Conservation (phyloP, 2,329 filamentous ascomycete species). For the Capronia epimyces region DNA sequence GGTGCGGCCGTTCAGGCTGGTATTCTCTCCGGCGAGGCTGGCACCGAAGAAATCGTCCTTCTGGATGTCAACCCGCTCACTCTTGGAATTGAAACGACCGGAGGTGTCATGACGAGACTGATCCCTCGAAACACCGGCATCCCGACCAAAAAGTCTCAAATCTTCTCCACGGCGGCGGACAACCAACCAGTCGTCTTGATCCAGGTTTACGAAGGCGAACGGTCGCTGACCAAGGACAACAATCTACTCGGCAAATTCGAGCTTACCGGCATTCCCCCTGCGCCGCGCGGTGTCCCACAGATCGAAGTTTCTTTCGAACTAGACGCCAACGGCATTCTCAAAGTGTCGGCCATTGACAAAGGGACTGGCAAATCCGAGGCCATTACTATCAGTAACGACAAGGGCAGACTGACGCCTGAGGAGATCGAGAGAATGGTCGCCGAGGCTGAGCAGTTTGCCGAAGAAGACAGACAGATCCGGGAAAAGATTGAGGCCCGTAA, state of each 20-base stretch:
- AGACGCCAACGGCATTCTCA: slow-evolving; percentile 96
- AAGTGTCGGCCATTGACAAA: slow-evolving; percentile 95
- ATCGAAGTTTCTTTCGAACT: slow-evolving; percentile 98
- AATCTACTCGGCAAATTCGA: slow-evolving; percentile 98
- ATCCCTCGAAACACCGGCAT: slow-evolving; percentile 93
- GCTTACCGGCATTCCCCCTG: slow-evolving; percentile 89
- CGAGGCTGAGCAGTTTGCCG: slow-evolving; percentile 96
- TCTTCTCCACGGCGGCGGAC: slow-evolving; percentile 93
- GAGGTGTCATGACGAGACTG: slow-evolving; percentile 95
- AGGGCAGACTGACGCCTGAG: slow-evolving; percentile 90
- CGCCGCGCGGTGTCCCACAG: slow-evolving; percentile 92
- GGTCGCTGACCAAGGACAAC: slow-evolving; percentile 92
- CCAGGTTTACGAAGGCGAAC: slow-evolving; percentile 91
- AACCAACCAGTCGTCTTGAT: slow-evolving; percentile 95
- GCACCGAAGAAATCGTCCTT: slow-evolving; percentile 74
- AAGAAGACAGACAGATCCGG: slow-evolving; percentile 97
- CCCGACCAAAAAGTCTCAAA: slow-evolving; percentile 93
- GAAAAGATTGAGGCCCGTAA: slow-evolving; percentile 97
- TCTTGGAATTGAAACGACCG: slow-evolving; percentile 94
- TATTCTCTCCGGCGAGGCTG: slow-evolving; percentile 83
- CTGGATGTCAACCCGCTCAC: slow-evolving; percentile 98
- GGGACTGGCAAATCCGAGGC: slow-evolving; percentile 95
- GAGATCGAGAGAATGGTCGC: slow-evolving; percentile 99
- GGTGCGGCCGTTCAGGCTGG: slow-evolving; percentile 96
- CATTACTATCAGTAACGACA: slow-evolving; percentile 99